A percentile compares a stretch with the other conserved stretches of the same genome.
phyloP scores from a whole-genome alignment of 2,329 filamentous ascomycete genomes.

The Spiromastix sp. region DNA sequence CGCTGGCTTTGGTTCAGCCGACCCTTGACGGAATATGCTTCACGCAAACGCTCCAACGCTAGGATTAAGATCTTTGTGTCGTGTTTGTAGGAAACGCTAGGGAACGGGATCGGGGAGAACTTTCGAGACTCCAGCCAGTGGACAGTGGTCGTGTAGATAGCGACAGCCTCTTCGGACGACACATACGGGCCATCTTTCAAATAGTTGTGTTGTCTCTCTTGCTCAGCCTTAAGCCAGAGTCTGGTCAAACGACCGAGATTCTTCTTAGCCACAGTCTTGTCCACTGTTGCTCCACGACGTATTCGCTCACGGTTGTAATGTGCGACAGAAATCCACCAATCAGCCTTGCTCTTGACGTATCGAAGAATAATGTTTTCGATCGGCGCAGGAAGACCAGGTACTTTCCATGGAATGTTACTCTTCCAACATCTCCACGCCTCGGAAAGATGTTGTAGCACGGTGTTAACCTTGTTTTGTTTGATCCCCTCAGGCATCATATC shows the following conservation, averaged over 20 bases:
- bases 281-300: constrained; percentile 87
- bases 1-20: constrained; percentile 94
- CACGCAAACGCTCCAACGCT: constrained; percentile 80
- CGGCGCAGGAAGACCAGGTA: constrained; percentile 86
- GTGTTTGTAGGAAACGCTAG: constrained; percentile 97
- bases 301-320: constrained; percentile 99
- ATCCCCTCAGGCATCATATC: constrained; percentile 99
- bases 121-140: constrained; percentile 98
- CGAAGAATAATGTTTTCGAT: constrained; percentile 98
- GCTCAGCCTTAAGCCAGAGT: constrained; percentile 95
- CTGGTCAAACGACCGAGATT: constrained; percentile 90
- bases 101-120: constrained; percentile 97
- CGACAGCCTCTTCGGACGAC: constrained; percentile 94
- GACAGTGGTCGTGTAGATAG: constrained; percentile 96
- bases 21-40: constrained; percentile 96
- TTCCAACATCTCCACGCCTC: constrained; percentile 99
- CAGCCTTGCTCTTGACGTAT: constrained; percentile 97
- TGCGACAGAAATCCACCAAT: constrained; percentile 99
- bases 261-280: constrained; percentile 99
- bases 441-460: constrained; percentile 89
- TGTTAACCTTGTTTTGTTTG: constrained; percentile 99
- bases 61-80: constrained; percentile 98
- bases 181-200: constrained; percentile 99
- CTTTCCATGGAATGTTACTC: constrained; percentile 99
- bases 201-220: constrained; percentile 97